Percentiles rank a stretch among this genome's conserved stretches.
Conservation (phyloP, 2,329 filamentous ascomycete species). For the Paecilomyces formosus region DNA sequence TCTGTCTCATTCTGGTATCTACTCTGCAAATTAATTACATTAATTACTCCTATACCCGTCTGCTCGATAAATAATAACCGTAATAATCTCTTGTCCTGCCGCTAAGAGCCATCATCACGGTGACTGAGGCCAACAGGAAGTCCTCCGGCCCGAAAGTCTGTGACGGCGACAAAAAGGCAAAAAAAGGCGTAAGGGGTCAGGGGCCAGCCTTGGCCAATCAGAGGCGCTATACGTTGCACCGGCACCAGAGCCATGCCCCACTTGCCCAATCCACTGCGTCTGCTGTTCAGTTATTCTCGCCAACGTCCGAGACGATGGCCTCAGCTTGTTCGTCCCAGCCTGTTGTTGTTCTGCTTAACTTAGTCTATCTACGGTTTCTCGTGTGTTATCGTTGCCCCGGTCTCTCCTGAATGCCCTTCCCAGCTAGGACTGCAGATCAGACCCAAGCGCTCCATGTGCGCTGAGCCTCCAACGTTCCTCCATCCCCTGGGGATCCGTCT, state of each 20-base stretch:
- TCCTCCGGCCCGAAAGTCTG: not conserved
- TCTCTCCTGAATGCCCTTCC: not conserved
- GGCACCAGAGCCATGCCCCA: not conserved
- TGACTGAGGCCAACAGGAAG: not conserved
- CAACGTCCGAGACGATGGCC: not conserved
- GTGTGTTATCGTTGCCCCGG: not conserved
- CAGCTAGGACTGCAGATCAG: not conserved
- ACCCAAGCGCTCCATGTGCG: not conserved
- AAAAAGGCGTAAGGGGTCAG: not conserved
- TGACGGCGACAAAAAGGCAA: not conserved
- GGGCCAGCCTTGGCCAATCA: not conserved
- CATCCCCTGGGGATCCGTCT: not conserved
- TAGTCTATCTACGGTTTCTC: too few species aligned
- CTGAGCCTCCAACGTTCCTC: not conserved
- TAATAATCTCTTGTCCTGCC: too few species aligned
- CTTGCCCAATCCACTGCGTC: not conserved
- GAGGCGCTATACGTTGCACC: not conserved
- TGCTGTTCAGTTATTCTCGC: not conserved
- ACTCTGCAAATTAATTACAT: too few species aligned
- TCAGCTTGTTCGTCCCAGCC: not conserved
- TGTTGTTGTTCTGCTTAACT: not conserved
- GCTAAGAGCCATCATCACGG: too few species aligned
- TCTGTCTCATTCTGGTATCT: too few species aligned
- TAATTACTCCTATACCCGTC: not conserved
- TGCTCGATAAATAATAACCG: not conserved